Evolutionary conservation across 164 flowering plant species (phyloP), one percentile per base, ranked within the genome.

Genomic region (Akebia trifoliata): DNA sequence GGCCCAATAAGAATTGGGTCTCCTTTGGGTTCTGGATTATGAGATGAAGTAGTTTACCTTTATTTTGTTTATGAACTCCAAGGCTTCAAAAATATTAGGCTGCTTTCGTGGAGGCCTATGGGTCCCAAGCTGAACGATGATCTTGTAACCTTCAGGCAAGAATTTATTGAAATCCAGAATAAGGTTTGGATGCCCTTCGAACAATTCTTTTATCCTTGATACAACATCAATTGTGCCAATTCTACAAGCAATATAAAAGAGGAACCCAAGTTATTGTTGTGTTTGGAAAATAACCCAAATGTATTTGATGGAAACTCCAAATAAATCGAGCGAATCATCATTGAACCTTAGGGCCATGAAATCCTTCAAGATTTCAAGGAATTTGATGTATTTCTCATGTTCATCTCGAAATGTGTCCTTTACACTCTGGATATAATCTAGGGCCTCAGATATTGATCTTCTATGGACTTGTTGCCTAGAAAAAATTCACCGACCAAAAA

Each of bases 131-230:
- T n/a, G n/a, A 21, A 87, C 73, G 36, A 89, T 86, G 43, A 90
- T 90, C 71, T 87, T 94, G 75, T 80, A 90, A 21, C 95, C 97
- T 69, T 83, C 87, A 0, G 97, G 97, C 72, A 90, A 69, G 74
- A 90, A 90, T 24, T 93, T 90, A 62, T 90, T 90, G 59, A 90
- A 90, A n/a, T 95, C 97, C 70, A 81, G 73, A 63, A 90, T 90
- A n/a, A 90, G 72, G 59, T 81, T 72, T 51, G 79, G 77, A 38
- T 90, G 95, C 56, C 97, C 97, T 65, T 78, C 84, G 52, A 90
- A 90, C 48, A 90, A 62, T 8, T 90, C 95, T 72, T 90, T 90
- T 49, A 90, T 95, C 76, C 95, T 77, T 28, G 69, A 73, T 67
- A 90, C 87, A 57, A 90, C 97, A 56, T 95, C 95, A 7, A 78